Evolutionary conservation across 208 protist species (phyloP), one percentile per base, ranked within the genome.

Genomic region (Sergeia podlipaevii): DNA sequence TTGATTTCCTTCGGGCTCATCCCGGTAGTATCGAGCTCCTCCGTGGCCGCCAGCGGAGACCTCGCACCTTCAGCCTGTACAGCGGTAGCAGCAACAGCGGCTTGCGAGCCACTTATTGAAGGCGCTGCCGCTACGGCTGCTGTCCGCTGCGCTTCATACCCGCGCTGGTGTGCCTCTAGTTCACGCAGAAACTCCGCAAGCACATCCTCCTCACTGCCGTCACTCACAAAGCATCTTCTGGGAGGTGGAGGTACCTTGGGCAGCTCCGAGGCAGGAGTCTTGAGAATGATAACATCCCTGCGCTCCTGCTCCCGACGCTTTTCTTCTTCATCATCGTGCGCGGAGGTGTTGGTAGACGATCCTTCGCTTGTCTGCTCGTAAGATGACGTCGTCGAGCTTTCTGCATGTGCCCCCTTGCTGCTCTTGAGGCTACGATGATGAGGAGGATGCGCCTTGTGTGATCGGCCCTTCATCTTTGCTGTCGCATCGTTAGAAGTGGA

Each of bases 211-310:
- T 17, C 30, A 0, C 69, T 76, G 15, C 64, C 60, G 20, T 39
- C 28, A 0, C 48, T 17, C 4, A 86, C 54, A 27, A 85, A 66
- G 52, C 77, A 86, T 17, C 60, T 57, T 23, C 67, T 66, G 18
- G 77, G 77, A 13, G 77, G 57, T 27, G 53, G 32, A 0, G 62
- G 71, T 17, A 69, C 30, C 17, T 38, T 41, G 6, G 74, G 77
- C 2, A 60, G 39, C 46, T 83, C 70, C 37, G 72, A 60, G 3
- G 58, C 11, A 0, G 70, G 68, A 3, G 72, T 71, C 6, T 59
- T 52, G 13, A 90, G 65, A 10, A 78, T 49, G 21, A 90, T 21
- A 3, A 74, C 37, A n/a, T 83, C 71, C 36, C 82, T 70, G 11
- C 23, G 60, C 46, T 42, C 60, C n/a, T n/a, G n/a, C n/a, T n/a